A percentile compares a stretch with the other conserved stretches of the same genome.
These are phyloP conservation scores for Plasmodium gaboni DNA, from an alignment of 169 alveolate species.

Conservation along the genomic window DNA sequence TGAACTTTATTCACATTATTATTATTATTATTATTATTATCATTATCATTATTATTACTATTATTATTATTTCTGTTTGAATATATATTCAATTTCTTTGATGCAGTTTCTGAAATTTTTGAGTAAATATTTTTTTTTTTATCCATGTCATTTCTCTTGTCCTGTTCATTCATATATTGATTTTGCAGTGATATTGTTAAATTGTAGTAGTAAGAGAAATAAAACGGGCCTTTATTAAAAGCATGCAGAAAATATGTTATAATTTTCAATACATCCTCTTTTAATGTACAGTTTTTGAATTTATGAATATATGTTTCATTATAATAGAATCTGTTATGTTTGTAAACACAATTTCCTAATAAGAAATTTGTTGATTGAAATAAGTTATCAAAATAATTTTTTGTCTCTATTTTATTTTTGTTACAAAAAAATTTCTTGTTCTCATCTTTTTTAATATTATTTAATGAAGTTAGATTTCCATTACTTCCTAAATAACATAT, in stretches of 20 bases:
- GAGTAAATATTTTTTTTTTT: not conserved
- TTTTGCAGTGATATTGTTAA: constrained; percentile 63
- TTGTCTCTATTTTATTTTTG: not conserved
- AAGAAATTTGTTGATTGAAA: constrained; percentile 18
- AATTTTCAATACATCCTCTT: constrained; percentile 38
- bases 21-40: not conserved
- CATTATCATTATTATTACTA: not conserved
- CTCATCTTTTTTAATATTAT: constrained; percentile 2
- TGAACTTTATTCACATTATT: constrained; percentile 33
- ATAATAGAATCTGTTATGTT: constrained; percentile 20
- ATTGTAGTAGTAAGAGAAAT: constrained; percentile 70
- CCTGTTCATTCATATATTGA: constrained; percentile 11
- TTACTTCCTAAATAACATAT: constrained; percentile 26
- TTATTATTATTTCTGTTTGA: not conserved
- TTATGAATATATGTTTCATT: constrained; percentile 58
- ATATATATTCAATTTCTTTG: not conserved
- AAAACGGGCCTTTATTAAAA: constrained; percentile 74
- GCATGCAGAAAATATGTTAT: constrained; percentile 44
- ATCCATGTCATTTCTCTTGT: constrained; percentile 11
- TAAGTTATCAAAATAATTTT: constrained; percentile 8
- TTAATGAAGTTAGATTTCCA: constrained; percentile 19
- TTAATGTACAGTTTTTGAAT: constrained; percentile 46
- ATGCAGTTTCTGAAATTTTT: not conserved
- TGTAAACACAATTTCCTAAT: constrained; percentile 3
- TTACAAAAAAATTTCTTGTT: constrained; percentile 34